A percentile compares a stretch with the other conserved stretches of the same genome.
Evolutionary conservation across 345 rosid species (phyloP).

Genomic region (Crucihimalaya himalaica): DNA sequence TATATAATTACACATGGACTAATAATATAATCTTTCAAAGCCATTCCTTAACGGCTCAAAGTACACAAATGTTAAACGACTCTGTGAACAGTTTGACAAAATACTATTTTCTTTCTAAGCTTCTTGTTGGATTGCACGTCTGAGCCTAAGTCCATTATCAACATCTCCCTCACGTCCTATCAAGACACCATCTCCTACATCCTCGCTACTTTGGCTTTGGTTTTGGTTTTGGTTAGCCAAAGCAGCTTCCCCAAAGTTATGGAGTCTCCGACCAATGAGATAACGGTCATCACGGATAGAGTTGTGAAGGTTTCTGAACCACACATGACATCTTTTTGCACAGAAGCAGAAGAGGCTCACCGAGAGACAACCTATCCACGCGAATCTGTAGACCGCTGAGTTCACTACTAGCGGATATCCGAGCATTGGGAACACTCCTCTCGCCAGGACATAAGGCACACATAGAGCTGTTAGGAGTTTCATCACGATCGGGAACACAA

Average conservation of each 20-base stretch:
- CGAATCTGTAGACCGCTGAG: constrained; percentile 93
- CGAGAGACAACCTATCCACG: constrained; percentile 94
- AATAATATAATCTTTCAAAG: background rate
- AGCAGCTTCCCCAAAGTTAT: constrained; percentile 72
- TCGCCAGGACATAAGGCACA: constrained; percentile 83
- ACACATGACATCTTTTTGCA: constrained; percentile 82
- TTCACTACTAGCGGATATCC: constrained; percentile 93
- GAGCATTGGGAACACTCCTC: constrained; percentile 90
- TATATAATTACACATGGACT: constrained; percentile 23
- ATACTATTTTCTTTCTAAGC: constrained; percentile 26
- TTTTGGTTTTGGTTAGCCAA: constrained; percentile 36
- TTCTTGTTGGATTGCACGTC: constrained; percentile 51
- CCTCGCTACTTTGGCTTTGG: constrained; percentile 40
- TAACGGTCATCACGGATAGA: constrained; percentile 95
- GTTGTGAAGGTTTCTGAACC: constrained; percentile 99
- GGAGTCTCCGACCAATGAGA: constrained; percentile 92
- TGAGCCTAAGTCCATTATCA: constrained; percentile 58
- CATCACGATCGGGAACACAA: constrained; percentile 88
- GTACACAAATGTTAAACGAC: background rate
- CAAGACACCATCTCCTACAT: constrained; percentile 35
- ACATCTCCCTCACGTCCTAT: constrained; percentile 49
- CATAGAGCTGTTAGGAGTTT: constrained; percentile 95
- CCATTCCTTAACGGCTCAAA: background rate
- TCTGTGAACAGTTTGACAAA: background rate
- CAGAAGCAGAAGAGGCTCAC: constrained; percentile 77